Evolutionary conservation across 23 red algal species (phyloP).

Genomic region (Gracilaria domingensis): DNA sequence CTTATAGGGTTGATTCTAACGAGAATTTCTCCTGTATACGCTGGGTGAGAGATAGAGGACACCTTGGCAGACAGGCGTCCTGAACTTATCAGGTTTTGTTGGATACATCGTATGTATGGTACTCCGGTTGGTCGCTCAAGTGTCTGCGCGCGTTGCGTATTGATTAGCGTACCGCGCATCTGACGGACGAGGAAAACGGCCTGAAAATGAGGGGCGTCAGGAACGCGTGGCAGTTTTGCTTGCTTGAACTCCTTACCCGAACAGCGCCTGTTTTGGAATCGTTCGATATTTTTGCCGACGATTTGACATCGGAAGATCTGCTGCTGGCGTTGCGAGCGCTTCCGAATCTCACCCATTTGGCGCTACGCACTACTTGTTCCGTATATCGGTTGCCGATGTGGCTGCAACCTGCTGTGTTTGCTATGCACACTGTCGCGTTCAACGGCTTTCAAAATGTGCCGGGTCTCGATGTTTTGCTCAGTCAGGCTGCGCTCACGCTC

Average conservation of each 20-base stretch:
- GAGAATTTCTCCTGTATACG: no score
- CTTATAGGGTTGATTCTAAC: no score
- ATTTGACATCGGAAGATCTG: not conserved
- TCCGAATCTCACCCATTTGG: not conserved
- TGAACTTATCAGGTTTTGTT: no score
- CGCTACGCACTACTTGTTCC: conserved; percentile 7
- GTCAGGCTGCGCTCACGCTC: not conserved
- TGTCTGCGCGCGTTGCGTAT: not conserved
- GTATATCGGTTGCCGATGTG: not conserved
- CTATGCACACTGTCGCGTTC: not conserved
- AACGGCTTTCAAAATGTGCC: conserved; percentile 13
- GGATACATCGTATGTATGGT: no score
- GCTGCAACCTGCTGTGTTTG: conserved; percentile 1
- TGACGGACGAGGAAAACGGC: not conserved
- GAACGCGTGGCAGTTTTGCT: not conserved
- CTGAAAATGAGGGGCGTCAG: not conserved
- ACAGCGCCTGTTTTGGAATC: not conserved
- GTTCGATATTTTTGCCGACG: conserved; percentile 24
- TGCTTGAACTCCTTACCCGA: not conserved
- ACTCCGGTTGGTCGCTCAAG: not conserved
- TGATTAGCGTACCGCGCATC: conserved; percentile 11
- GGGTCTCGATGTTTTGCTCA: not conserved
- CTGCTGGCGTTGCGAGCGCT: not conserved
- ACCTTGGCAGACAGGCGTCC: no score
- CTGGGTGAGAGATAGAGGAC: no score